Base-by-base conservation (phyloP, 129 eudicot genomes). In the Lonicera japonica region DNA sequence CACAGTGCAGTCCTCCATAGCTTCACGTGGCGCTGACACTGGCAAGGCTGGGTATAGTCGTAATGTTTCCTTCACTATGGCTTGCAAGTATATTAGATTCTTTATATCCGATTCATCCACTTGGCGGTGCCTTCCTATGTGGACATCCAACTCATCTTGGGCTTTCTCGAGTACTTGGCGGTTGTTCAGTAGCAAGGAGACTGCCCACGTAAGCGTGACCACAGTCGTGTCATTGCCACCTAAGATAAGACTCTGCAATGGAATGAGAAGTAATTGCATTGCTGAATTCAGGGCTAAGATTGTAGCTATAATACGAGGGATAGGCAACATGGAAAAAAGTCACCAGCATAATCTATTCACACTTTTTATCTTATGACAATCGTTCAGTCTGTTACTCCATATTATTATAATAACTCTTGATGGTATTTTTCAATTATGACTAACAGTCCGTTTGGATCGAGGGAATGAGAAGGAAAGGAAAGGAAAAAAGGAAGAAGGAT, bases 141-240 rank as follows among this genome's bases (percentile, higher is more conserved):
- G 36, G 48, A 55, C 65, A 46, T 72, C 72, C 47, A 72, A 19
- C 48, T 71, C 76, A 16, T 71, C 56, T 56, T 64, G 76, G 38
- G 70, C 65, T 64, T 56, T 64, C 16, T 14, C 58, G 66, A 73
- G 40, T 52, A 51, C 72, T 5, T 9, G 24, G 40, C 56, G 77
- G 67, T 66, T 65, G 67, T 59, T 73, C 11, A 66, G 61, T 11
- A 73, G 77, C 64, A 73, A 60, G 6, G 77, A 47, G 52, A 73
- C 46, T 20, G 61, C 71, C 77, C 77, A 73, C 5, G 77, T 73
- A 11, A 73, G 48, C 1, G 70, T 64, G 0, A 48, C 11, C 2
- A 19, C 40, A 7, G 69, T 71, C 4, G 76, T 57, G 39, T 71
- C 70, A 1, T 63, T 41, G 66, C 39, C 19, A 20, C 70, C 76